These are phyloP conservation scores for Volvox carteri DNA, from an alignment of 163 green algal species.

Conservation along the genomic window DNA sequence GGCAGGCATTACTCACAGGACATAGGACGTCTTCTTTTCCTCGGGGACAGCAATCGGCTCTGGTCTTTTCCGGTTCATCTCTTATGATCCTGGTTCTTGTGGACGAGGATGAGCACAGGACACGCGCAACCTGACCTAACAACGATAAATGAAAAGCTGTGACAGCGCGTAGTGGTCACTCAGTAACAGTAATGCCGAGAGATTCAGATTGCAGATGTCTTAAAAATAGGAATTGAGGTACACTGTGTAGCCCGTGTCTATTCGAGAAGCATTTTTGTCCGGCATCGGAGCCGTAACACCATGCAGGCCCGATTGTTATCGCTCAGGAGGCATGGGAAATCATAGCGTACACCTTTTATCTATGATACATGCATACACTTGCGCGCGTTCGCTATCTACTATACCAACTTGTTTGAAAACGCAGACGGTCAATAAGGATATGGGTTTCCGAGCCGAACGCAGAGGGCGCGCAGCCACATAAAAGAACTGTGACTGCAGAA, in stretches of 20 bases:
- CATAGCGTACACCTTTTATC: neutral
- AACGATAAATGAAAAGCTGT: no score
- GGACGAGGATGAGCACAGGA: no score
- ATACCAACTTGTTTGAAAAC: constrained; percentile 25
- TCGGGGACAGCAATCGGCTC: constrained; percentile 58
- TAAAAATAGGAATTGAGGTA: no score
- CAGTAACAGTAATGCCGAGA: no score
- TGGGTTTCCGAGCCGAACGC: neutral
- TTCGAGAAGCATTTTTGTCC: neutral
- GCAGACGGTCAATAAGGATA: constrained; percentile 22
- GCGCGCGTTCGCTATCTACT: neutral
- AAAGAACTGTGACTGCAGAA: neutral
- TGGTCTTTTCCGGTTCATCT: constrained; percentile 59
- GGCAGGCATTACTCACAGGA: constrained; percentile 49
- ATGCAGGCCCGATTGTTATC: neutral
- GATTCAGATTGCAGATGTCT: no score
- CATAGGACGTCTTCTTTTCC: constrained; percentile 63
- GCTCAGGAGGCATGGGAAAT: neutral
- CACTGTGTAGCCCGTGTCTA: neutral
- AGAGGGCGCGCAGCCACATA: neutral
- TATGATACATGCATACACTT: neutral
- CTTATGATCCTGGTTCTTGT: neutral
- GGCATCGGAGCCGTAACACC: neutral
- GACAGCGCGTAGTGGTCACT: no score
- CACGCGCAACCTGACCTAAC: no score